phyloP scores from a whole-genome alignment of 2,329 filamentous ascomycete genomes.

The Aspergillus aculeatinus region DNA sequence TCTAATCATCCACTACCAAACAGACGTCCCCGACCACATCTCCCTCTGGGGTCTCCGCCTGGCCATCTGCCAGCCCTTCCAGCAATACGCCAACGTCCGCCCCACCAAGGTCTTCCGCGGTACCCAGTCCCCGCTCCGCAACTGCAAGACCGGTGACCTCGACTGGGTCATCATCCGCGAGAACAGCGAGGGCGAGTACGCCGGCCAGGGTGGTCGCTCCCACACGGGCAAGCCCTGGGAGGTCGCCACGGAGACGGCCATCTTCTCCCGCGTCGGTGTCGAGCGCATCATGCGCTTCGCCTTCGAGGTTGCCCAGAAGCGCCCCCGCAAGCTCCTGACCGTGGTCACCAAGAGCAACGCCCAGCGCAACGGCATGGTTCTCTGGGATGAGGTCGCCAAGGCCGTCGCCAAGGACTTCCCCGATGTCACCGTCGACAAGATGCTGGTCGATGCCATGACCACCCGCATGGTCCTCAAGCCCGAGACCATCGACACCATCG shows the following conservation, averaged over 20 bases:
- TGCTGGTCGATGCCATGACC: conserved; percentile 68
- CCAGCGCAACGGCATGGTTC: conserved; percentile 65
- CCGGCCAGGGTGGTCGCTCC: conserved; percentile 63
- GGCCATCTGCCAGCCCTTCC: conserved; percentile 65
- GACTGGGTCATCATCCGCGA: conserved; percentile 68
- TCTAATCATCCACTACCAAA: background rate
- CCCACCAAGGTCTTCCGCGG: conserved; percentile 64
- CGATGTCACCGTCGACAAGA: conserved; percentile 63
- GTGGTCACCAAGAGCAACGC: conserved; percentile 67
- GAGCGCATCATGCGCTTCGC: conserved; percentile 63
- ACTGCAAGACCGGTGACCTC: conserved; percentile 56
- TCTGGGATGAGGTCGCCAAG: conserved; percentile 64
- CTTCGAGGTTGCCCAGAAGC: conserved; percentile 59
- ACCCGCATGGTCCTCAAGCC: conserved; percentile 63
- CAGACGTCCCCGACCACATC: conserved; percentile 65
- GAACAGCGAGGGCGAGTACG: conserved; percentile 67
- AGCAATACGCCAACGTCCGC: conserved; percentile 68
- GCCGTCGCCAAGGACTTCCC: conserved; percentile 58
- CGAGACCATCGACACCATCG: conserved; percentile 60
- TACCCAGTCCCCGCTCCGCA: conserved; percentile 58
- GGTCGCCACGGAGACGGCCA: conserved; percentile 60
- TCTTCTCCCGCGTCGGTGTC: conserved; percentile 62
- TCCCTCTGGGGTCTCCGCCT: conserved; percentile 67
- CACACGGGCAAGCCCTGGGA: conserved; percentile 61
- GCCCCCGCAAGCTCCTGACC: conserved; percentile 59